phyloP scores from a whole-genome alignment of 139 green algal genomes.

The Micractinium sp. region DNA sequence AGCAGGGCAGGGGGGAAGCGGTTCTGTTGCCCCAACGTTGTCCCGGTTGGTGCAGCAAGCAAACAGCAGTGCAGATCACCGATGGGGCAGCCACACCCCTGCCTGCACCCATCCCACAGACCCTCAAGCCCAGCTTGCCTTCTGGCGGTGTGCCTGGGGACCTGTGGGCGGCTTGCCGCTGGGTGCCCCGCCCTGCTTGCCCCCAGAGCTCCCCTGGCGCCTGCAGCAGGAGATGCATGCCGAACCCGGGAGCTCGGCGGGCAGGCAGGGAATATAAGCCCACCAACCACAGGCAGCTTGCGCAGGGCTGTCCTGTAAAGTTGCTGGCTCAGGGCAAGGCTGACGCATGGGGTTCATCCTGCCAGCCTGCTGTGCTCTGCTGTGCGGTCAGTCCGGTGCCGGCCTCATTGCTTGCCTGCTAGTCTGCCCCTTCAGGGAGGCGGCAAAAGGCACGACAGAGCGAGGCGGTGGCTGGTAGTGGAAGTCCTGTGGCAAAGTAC shows the following conservation, averaged over 20 bases:
- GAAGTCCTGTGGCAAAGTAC: constrained; percentile 65
- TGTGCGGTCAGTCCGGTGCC: too few relatives aligned
- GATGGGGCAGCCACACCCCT: background rate
- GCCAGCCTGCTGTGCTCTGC: too few relatives aligned
- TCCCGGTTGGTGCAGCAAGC: background rate
- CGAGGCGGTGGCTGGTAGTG: constrained; percentile 89
- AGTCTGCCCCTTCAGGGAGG: constrained; percentile 20
- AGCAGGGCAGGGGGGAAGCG: background rate
- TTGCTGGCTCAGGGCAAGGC: background rate
- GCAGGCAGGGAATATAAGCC: too few relatives aligned
- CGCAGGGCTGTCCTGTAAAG: background rate
- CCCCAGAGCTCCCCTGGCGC: background rate
- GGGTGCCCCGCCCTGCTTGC: background rate
- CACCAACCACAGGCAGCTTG: background rate
- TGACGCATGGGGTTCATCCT: too few relatives aligned
- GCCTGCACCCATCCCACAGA: background rate
- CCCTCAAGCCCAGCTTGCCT: background rate
- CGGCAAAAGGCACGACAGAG: constrained; percentile 73
- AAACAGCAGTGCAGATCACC: background rate
- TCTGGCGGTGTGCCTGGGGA: background rate
- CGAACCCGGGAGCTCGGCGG: too few relatives aligned
- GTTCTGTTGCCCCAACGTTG: too few relatives aligned
- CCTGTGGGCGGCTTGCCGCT: background rate
- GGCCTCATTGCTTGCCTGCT: too few relatives aligned
- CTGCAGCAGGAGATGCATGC: background rate